A percentile compares a stretch with the other conserved stretches of the same genome.
phyloP scores from a whole-genome alignment of 2,329 filamentous ascomycete genomes.

The Gnomoniopsis smithogilvyi region DNA sequence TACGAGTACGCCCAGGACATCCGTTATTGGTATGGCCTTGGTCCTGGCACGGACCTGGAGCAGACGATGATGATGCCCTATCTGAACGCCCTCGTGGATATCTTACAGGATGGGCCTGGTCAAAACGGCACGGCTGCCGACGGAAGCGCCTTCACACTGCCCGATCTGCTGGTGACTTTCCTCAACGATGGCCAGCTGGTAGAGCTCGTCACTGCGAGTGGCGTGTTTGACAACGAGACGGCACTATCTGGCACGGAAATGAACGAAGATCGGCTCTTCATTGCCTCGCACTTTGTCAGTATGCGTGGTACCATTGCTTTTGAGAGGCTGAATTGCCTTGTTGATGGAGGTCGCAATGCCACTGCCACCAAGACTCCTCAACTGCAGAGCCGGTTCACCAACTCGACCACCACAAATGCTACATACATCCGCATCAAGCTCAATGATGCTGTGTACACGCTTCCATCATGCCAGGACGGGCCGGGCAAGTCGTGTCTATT shows the following conservation, averaged over 20 bases:
- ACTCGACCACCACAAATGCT: conserved; percentile 24
- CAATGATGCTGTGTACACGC: conserved; percentile 61
- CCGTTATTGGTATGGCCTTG: conserved; percentile 64
- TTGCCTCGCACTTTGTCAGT: conserved; percentile 52
- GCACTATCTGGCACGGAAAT: conserved; percentile 45
- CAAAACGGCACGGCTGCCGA: conserved; percentile 43
- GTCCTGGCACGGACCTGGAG: conserved; percentile 52
- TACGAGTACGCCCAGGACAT: conserved; percentile 69
- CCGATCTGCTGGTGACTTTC: conserved; percentile 58
- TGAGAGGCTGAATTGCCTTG: conserved; percentile 55
- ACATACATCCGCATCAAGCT: conserved; percentile 55
- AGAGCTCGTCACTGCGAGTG: conserved; percentile 56
- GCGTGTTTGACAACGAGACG: conserved; percentile 57
- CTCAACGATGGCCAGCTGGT: conserved; percentile 65
- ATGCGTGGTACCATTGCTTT: conserved; percentile 66
- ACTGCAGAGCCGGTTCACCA: background rate
- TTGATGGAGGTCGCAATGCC: conserved; percentile 1
- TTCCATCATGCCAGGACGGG: conserved; percentile 52
- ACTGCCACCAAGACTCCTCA: background rate
- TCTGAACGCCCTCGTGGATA: conserved; percentile 48
- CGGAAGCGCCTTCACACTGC: conserved; percentile 45
- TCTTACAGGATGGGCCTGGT: conserved; percentile 51
- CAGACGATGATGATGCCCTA: conserved; percentile 61
- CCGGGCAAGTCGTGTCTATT: conserved; percentile 53
- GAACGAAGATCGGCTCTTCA: conserved; percentile 47